Percentiles rank a stretch among this genome's conserved stretches.
Conservation (phyloP, 2,329 filamentous ascomycete genomes). For the Cladosporium phlei region DNA sequence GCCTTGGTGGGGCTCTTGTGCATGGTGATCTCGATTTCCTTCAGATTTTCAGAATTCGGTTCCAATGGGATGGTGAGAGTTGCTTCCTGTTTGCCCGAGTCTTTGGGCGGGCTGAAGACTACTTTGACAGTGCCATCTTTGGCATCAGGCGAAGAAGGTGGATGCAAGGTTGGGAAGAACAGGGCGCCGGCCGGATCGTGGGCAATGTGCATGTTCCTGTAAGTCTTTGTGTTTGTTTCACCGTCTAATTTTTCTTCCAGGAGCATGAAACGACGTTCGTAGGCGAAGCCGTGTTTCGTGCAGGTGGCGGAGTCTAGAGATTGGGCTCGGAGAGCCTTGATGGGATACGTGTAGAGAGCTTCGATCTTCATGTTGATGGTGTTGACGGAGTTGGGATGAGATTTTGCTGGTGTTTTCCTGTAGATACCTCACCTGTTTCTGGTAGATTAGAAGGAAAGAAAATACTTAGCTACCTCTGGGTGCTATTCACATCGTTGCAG, state of each 20-base stretch:
- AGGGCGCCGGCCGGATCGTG: conserved; percentile 38
- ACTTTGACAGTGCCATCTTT: conserved; percentile 34
- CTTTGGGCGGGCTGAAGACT: conserved; percentile 35
- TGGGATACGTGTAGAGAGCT: conserved; percentile 45
- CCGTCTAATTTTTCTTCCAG: conserved; percentile 35
- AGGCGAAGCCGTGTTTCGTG: conserved; percentile 42
- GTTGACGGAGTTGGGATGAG: too few relatives aligned
- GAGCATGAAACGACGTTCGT: conserved; percentile 43
- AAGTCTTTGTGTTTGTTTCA: conserved; percentile 21
- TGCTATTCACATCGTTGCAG: too few relatives aligned
- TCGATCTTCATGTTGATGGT: conserved; percentile 23
- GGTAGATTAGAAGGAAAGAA: too few relatives aligned
- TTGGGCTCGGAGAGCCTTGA: conserved; percentile 43
- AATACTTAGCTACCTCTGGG: too few relatives aligned
- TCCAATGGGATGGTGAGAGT: conserved; percentile 36
- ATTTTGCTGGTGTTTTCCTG: too few relatives aligned
- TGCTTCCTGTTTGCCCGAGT: conserved; percentile 21
- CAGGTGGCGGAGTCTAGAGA: conserved; percentile 36
- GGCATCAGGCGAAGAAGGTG: conserved; percentile 27
- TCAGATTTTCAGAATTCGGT: conserved; percentile 34
- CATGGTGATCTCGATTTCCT: conserved; percentile 39
- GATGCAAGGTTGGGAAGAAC: conserved; percentile 37
- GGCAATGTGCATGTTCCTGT: conserved; percentile 41
- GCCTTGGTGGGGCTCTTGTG: conserved; percentile 40
- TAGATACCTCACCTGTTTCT: too few relatives aligned